Evolutionary conservation across 225 moss, liverwort and hornwort species (phyloP), one percentile per base, ranked within the genome.

Genomic region (Straminergon stramineum): DNA sequence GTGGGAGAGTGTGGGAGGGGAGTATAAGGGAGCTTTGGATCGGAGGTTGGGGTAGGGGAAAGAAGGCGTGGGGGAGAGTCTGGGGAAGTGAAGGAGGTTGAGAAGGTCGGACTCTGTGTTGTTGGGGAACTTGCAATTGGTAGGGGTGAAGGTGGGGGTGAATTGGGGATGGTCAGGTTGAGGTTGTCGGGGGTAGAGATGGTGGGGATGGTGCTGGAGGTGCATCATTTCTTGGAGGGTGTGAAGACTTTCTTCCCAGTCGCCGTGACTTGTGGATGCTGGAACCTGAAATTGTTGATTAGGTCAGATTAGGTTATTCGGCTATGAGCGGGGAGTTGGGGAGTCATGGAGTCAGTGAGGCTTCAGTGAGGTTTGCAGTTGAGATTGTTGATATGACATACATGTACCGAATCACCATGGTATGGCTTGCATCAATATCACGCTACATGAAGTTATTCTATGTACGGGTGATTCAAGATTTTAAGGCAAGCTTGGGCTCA

Each of bases 201-300:
- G 84, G 15, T 56, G 92, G 28, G 94, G 85, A 62, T 86, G 91
- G 3, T 85, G 91, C 32, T 95, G 97, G 43, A 94, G 94, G 82
- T 94, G 94, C 57, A 96, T 91, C 92, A 98, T 92, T 67, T 95
- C 96, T 65, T 98, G 97, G 30, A 97, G 81, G 64, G 91, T 95
- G 76, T 98, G 96, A 56, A 97, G 92, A 84, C 95, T 95, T 79
- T 98, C 98, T 86, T 97, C 98, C 98, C 97, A 98, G 31, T 94
- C 91, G 43, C 82, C 82, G n/a, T 93, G 89, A 87, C 75, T 90
- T 88, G 89, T 75, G 69, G 87, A 60, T 70, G 66, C 83, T 53
- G 86, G 88, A 82, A 86, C 86, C 92, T 92, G 89, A 55, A 82
- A 85, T 63, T 12, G 48, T 51, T 18, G 56, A 43, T 62, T 45